Conservation (phyloP, 2,329 filamentous ascomycete species). For the Aspergillus persii region DNA sequence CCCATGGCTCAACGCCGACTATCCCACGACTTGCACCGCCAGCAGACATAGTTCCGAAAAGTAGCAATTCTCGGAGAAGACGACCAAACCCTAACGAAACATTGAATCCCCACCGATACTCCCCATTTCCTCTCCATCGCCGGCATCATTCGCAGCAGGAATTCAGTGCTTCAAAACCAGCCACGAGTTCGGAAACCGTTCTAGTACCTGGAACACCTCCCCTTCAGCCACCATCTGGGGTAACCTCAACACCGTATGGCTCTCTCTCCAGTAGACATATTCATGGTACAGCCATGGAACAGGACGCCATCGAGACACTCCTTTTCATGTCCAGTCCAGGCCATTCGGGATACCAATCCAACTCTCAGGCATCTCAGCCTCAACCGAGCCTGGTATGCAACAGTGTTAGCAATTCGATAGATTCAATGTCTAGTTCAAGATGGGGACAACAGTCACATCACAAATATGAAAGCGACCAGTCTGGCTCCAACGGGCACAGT, state of each 20-base stretch:
- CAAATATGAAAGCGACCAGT: background rate
- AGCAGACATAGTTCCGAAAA: constrained; percentile 40
- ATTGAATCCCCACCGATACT: constrained; percentile 15
- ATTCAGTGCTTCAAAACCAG: constrained; percentile 16
- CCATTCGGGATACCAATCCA: constrained; percentile 45
- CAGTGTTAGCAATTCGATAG: constrained; percentile 13
- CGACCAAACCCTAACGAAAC: constrained; percentile 39
- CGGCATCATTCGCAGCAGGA: constrained; percentile 36
- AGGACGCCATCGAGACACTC: constrained; percentile 51
- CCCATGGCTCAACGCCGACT: constrained; percentile 14
- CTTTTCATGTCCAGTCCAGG: constrained; percentile 52
- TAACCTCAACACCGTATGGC: constrained; percentile 20
- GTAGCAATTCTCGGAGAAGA: constrained; percentile 30
- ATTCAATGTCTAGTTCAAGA: constrained; percentile 6
- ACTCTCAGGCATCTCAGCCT: constrained; percentile 34
- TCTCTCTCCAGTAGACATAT: constrained; percentile 30
- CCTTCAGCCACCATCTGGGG: constrained; percentile 24
- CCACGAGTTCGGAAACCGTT: constrained; percentile 18
- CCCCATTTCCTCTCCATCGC: constrained; percentile 27
- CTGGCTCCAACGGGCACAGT: constrained; percentile 3
- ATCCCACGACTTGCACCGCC: constrained; percentile 44
- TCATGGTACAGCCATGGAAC: constrained; percentile 47
- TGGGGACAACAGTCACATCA: constrained; percentile 19
- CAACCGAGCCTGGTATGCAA: constrained; percentile 18
- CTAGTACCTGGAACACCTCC: constrained; percentile 33